A percentile compares a stretch with the other conserved stretches of the same genome.
These are phyloP conservation scores for Heterobasidion irregulare DNA, from an alignment of 1,284 basidiomycete species.

Conservation along the genomic window DNA sequence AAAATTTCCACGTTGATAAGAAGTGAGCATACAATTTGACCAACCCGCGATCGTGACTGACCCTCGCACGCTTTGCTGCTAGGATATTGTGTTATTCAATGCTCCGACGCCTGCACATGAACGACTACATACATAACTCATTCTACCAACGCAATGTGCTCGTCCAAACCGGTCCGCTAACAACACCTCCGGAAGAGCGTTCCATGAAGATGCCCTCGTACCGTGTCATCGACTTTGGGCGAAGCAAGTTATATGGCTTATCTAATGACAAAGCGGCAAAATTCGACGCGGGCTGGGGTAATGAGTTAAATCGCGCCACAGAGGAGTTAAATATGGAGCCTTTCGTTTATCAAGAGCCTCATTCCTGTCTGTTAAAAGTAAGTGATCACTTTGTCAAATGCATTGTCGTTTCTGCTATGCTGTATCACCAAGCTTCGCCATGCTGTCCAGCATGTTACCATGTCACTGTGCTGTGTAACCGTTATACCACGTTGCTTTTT, in stretches of 20 bases:
- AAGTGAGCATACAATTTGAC: slow-evolving; percentile 15
- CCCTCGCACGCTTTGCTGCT: not conserved
- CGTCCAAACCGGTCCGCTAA: slow-evolving; percentile 35
- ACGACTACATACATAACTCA: slow-evolving; percentile 33
- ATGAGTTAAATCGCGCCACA: too few species aligned
- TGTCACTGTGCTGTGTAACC: too few species aligned
- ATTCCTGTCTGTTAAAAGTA: too few species aligned
- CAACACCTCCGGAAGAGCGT: slow-evolving; percentile 18
- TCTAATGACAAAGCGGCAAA: too few species aligned
- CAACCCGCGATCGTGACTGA: not conserved
- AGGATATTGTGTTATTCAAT: slow-evolving; percentile 36
- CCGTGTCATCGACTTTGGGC: slow-evolving; percentile 46
- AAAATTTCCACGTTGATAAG: slow-evolving; percentile 24
- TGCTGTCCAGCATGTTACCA: too few species aligned
- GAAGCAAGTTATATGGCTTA: slow-evolving; percentile 7
- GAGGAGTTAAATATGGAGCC: too few species aligned
- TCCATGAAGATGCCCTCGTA: slow-evolving; percentile 27
- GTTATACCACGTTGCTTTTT: too few species aligned
- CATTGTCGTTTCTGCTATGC: too few species aligned
- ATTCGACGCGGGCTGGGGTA: too few species aligned
- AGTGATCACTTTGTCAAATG: too few species aligned
- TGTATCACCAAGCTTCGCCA: too few species aligned
- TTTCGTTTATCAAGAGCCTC: too few species aligned
- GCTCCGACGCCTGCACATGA: slow-evolving; percentile 30
- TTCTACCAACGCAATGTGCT: slow-evolving; percentile 37